These are phyloP conservation scores for Leptographium flavum DNA, from an alignment of 2,329 filamentous ascomycete species.

Conservation along the genomic window DNA sequence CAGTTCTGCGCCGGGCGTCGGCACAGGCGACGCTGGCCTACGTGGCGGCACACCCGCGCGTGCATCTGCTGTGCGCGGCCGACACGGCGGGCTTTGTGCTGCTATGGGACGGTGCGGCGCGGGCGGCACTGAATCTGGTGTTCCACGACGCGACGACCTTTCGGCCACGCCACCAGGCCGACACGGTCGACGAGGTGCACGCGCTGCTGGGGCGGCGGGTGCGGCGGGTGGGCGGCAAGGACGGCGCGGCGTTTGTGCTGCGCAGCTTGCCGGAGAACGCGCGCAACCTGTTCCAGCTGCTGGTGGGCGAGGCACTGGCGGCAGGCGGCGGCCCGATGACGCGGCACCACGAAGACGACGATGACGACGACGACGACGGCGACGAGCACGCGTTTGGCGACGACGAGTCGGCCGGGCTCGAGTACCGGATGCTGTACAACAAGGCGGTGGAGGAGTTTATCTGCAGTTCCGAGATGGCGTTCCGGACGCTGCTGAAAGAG, in stretches of 20 bases:
- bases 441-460: slow-evolving; percentile 96
- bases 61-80: slow-evolving; percentile 65
- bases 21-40: slow-evolving; percentile 62
- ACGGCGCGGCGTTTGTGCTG: slow-evolving; percentile 83
- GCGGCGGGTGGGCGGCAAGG: slow-evolving; percentile 69
- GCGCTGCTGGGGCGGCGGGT: slow-evolving; percentile 71
- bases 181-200: slow-evolving; percentile 83
- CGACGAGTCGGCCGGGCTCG: slow-evolving; percentile 56
- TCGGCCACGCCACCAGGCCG: slow-evolving; percentile 39
- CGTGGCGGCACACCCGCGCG: slow-evolving; percentile 56
- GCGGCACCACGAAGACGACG: slow-evolving; percentile 81
- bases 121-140: slow-evolving; percentile 68
- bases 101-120: slow-evolving; percentile 79
- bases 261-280: slow-evolving; percentile 87
- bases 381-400: too few relatives aligned
- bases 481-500: slow-evolving; percentile 87
- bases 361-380: slow-evolving; percentile 56
- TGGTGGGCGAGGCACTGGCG: slow-evolving; percentile 73
- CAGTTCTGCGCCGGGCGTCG: slow-evolving; percentile 55
- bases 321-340: slow-evolving; percentile 58
- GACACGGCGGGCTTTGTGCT: slow-evolving; percentile 80
- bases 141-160: slow-evolving; percentile 96
- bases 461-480: slow-evolving; percentile 90
- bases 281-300: slow-evolving; percentile 67
- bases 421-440: slow-evolving; percentile 84